Percentiles rank a stretch among this genome's conserved stretches.
Evolutionary conservation across 306 rosid species (phyloP).

Genomic region (Acacia melanoxylon): DNA sequence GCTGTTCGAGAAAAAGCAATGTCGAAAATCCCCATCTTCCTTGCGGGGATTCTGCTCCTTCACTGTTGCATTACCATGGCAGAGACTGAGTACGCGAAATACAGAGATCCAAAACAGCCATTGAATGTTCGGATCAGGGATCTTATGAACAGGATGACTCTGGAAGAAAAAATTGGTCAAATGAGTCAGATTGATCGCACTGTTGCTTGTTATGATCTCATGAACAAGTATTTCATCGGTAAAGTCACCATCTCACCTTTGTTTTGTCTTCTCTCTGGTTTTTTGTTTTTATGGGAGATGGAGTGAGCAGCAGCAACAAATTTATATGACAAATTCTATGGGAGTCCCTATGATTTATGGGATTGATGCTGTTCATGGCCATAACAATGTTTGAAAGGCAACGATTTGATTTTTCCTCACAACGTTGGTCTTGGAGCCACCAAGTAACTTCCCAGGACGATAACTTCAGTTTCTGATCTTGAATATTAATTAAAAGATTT

Average conservation of each 20-base stretch:
- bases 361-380: constrained; percentile 60
- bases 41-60: constrained; percentile 28
- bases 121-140: constrained; percentile 32
- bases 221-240: constrained; percentile 38
- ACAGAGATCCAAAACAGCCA: constrained; percentile 46
- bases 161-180: constrained; percentile 43
- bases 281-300: background rate
- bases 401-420: constrained; percentile 46
- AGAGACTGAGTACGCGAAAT: constrained; percentile 29
- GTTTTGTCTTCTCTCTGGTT: background rate
- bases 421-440: constrained; percentile 59
- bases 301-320: background rate
- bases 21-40: background rate
- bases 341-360: constrained; percentile 57
- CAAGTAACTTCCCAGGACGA: constrained; percentile 16
- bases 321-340: background rate
- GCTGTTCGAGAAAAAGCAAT: constrained; percentile 22
- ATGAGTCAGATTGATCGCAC: constrained; percentile 40
- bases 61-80: constrained; percentile 13
- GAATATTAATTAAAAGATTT: background rate
- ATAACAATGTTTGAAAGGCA: constrained; percentile 41
- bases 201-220: constrained; percentile 30
- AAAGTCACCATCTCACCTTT: background rate
- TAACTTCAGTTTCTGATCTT: background rate
- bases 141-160: constrained; percentile 32